These are phyloP conservation scores for Amanita fuliginea DNA, from an alignment of 768 basidiomycete species.

Conservation along the genomic window DNA sequence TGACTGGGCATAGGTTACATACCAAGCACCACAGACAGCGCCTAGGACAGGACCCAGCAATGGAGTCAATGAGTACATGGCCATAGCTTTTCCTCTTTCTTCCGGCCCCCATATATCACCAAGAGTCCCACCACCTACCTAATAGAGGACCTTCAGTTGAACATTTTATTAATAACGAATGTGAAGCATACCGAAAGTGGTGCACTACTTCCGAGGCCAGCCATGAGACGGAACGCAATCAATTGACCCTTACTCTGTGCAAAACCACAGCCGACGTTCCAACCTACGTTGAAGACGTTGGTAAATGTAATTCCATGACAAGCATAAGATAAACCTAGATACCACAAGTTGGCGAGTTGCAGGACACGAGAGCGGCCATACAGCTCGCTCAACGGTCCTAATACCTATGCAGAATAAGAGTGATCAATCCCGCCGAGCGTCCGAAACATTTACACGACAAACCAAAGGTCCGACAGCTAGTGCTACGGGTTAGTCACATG, in stretches of 20 bases:
- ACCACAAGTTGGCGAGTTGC: conserved; percentile 54
- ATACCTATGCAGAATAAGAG: conserved; percentile 13
- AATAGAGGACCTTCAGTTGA: not conserved
- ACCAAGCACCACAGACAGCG: conserved; percentile 38
- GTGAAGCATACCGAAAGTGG: conserved; percentile 43
- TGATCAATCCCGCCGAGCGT: not conserved
- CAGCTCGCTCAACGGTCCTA: conserved; percentile 62
- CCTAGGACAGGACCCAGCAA: conserved; percentile 56
- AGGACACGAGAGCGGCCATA: conserved; percentile 56
- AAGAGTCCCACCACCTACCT: conserved; percentile 55
- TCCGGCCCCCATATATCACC: conserved; percentile 51
- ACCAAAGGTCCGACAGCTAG: conserved; percentile 43
- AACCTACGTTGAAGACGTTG: conserved; percentile 23
- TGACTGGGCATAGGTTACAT: not conserved
- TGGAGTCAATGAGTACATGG: conserved; percentile 56
- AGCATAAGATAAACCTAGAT: conserved; percentile 33
- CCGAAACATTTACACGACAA: conserved; percentile 6
- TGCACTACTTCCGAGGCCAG: conserved; percentile 66
- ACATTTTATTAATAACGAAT: conserved; percentile 15
- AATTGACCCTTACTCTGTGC: conserved; percentile 46
- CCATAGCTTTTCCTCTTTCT: conserved; percentile 52
- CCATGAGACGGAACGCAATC: conserved; percentile 56
- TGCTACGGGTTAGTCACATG: not conserved
- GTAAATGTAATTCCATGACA: not conserved
- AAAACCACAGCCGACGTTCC: conserved; percentile 60